Conservation (phyloP, 805 yeast species). For the Cyberlindnera euphorbiae region DNA sequence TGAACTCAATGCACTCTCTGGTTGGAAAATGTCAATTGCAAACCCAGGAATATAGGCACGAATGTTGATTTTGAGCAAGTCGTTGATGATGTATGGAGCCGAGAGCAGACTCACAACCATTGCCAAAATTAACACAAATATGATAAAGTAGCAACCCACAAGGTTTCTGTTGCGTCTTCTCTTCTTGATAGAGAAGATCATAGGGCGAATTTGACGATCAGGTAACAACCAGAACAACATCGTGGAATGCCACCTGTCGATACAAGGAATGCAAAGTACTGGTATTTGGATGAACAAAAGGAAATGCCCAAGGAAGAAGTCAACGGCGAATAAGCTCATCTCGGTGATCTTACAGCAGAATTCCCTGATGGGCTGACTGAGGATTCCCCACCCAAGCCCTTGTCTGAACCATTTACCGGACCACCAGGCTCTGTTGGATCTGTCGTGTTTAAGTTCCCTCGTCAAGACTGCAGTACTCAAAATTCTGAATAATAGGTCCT, state of each 20-base stretch:
- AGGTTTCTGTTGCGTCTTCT: conserved; percentile 34
- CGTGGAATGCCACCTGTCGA: conserved; percentile 54
- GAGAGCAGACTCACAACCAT: conserved; percentile 32
- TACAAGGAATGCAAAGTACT: conserved; percentile 48
- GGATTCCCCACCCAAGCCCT: conserved; percentile 47
- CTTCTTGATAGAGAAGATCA: conserved; percentile 39
- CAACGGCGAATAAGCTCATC: conserved; percentile 51
- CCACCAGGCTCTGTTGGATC: conserved; percentile 64
- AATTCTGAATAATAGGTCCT: conserved; percentile 44
- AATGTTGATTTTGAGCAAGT: conserved; percentile 35
- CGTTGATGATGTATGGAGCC: conserved; percentile 35
- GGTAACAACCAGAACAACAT: conserved; percentile 59
- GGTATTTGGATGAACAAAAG: conserved; percentile 50
- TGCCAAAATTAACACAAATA: conserved; percentile 31
- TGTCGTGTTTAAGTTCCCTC: conserved; percentile 51
- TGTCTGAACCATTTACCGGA: conserved; percentile 60
- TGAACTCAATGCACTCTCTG: conserved; percentile 26
- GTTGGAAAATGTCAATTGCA: conserved; percentile 36
- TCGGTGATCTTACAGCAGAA: conserved; percentile 53
- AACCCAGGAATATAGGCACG: conserved; percentile 37
- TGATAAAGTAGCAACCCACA: conserved; percentile 30
- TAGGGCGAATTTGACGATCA: conserved; percentile 42
- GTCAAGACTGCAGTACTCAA: conserved; percentile 42
- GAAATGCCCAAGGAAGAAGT: conserved; percentile 48
- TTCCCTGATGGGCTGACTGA: conserved; percentile 57